Base-by-base conservation (phyloP, 2,329 filamentous ascomycete species). In the Ambrosiella beaveri region DNA sequence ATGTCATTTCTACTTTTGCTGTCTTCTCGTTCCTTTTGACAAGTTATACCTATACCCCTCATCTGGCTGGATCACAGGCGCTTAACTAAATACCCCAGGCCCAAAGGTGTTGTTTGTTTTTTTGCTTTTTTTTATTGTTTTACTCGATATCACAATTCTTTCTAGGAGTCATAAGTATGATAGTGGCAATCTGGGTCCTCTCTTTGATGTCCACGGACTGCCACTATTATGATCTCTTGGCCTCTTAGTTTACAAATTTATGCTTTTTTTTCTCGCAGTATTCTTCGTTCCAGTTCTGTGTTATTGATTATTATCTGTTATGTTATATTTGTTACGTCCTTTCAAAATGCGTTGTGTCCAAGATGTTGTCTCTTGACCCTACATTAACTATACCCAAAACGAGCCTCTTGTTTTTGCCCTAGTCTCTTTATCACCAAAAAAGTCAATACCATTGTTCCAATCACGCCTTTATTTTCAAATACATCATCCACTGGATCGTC, bases 1-100 rank as follows among this genome's bases (percentile, higher is more conserved):
- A 40, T 19, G 49, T 39, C 19, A 41, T 57, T 60, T 60, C 38
- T 41, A 54, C 27, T 40, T 41, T 51, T 52, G 57, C 45, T 56
- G 49, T 58, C 53, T 55, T 59, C 27, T 61, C 57, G 57, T 61
- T 61, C 57, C 44, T 44, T 60, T 60, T 40, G 56, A 54, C 56
- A 57, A 57, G 55, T 60, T 60, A 59, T 59, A 59, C 58, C 50
- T 56, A 60, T 60, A 60, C 59, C 55, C 59, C 49, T 54, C 37
- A 45, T 54, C 54, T 57, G 57, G 51, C 56, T 60, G 56, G 59
- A 60, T 60, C 52, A 60, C 44, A 60, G 59, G 59, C 56, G 50
- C 59, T 57, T 54, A 54, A 59, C 54, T 54, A 54, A 60, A 60
- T 60, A 58, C 59, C 59, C 59, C 59, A 56, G 56, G 52, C 57